Conservation (phyloP, 345 rosid genomes). For the Cardamine chenopodiifolia region DNA sequence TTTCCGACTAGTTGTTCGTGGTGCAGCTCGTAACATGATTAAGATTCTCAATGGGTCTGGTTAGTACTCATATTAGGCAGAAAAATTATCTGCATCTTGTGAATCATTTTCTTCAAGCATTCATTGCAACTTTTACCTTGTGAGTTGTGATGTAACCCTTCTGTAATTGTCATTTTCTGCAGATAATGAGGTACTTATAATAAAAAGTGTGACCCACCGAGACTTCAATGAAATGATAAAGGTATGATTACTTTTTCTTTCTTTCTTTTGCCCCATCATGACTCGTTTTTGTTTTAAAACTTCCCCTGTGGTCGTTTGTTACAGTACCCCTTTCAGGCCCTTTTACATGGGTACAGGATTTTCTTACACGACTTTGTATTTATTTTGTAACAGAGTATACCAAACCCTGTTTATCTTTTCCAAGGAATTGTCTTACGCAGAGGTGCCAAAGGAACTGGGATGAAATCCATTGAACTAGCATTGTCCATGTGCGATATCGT, state of each 20-base stretch:
- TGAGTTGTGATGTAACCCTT: conserved; percentile 29
- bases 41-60: conserved; percentile 79
- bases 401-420: conserved; percentile 98
- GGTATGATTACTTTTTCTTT: conserved; percentile 47
- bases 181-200: conserved; percentile 88
- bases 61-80: conserved; percentile 44
- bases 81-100: conserved; percentile 1
- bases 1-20: conserved; percentile 93
- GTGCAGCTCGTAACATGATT: conserved; percentile 96
- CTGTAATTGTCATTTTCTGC: conserved; percentile 48
- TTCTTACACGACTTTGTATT: conserved; percentile 8
- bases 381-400: conserved; percentile 63
- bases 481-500: conserved; percentile 95
- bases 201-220: conserved; percentile 87
- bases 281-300: not conserved
- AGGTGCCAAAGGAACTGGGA: conserved; percentile 99
- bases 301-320: conserved; percentile 14
- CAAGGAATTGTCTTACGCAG: conserved; percentile 93
- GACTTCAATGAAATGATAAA: conserved; percentile 93
- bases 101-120: conserved; percentile 4
- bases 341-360: conserved; percentile 8
- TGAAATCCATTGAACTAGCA: conserved; percentile 94
- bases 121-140: conserved; percentile 14
- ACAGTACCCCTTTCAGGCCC: conserved; percentile 2
- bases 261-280: not conserved